A percentile compares a stretch with the other conserved stretches of the same genome.
These are phyloP conservation scores for Coriolopsis trogii DNA, from an alignment of 1,284 basidiomycete genomes.

Conservation along the genomic window DNA sequence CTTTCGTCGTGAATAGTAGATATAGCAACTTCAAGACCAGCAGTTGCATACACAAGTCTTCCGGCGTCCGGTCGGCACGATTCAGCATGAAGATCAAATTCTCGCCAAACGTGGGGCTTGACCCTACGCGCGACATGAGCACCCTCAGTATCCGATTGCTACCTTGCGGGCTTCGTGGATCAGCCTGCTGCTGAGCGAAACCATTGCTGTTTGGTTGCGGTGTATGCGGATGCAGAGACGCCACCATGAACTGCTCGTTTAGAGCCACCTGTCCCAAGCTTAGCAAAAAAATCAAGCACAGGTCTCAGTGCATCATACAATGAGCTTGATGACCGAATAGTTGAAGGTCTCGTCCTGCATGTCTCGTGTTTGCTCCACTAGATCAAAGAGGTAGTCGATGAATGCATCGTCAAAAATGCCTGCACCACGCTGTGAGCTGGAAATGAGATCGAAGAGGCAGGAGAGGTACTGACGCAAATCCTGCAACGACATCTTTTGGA, in stretches of 20 bases:
- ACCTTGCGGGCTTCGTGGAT: constrained; percentile 34
- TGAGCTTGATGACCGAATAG: constrained; percentile 91
- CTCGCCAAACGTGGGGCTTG: constrained; percentile 94
- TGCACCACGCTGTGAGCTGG: constrained; percentile 33
- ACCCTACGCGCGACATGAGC: constrained; percentile 80
- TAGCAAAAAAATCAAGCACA: constrained; percentile 1
- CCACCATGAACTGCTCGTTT: constrained; percentile 99
- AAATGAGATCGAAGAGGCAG: not conserved
- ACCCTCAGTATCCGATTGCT: constrained; percentile 85
- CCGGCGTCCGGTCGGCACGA: constrained; percentile 81
- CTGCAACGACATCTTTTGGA: constrained; percentile 77
- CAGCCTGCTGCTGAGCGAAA: constrained; percentile 26
- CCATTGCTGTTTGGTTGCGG: constrained; percentile 18
- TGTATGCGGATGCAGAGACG: constrained; percentile 43
- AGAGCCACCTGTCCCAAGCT: constrained; percentile 69
- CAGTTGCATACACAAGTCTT: constrained; percentile 94
- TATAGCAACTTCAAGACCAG: constrained; percentile 95
- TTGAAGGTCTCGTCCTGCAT: constrained; percentile 92
- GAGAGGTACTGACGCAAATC: constrained; percentile 68
- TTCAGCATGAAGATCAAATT: constrained; percentile 99
- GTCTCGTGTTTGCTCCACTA: constrained; percentile 90
- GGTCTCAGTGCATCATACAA: constrained; percentile 53
- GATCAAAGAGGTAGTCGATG: constrained; percentile 89
- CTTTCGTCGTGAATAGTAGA: constrained; percentile 91
- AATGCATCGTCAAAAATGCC: constrained; percentile 83